Base-by-base conservation (phyloP, 169 alveolate species). In the Plasmodium vivax region DNA sequence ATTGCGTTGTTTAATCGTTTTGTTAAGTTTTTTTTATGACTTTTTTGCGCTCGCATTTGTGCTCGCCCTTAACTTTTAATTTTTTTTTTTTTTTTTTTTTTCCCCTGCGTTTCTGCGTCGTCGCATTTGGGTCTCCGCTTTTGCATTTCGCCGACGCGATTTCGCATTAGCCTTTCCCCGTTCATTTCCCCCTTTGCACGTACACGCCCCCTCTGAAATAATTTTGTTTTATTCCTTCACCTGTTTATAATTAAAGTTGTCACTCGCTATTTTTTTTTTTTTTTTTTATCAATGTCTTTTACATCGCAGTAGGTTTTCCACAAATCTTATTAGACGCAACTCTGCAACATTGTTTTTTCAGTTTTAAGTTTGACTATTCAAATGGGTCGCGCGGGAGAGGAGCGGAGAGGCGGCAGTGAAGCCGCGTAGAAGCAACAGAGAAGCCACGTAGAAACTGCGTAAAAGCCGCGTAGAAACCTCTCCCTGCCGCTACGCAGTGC, bases 321-420 rank as follows among this genome's bases (percentile, higher is more conserved):
- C 77, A 84, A n/a, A 38, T 84, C 77, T 84, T 72, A 84, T 68
- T 84, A 84, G 92, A 84, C 54, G 36, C 73, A 34, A 43, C 36
- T 27, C 16, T 83, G 41, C 58, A 83, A 83, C 88, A 54, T 71
- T 45, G 34, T 85, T 85, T 85, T 85, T 85, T 85, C 82, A 85
- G 93, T 85, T 85, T 85, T 75, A 85, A 85, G 83, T 74, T 54
- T 85, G 93, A 74, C 58, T 85, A 85, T 85, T 84, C 43, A 71
- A 71, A 84, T 83, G 41, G 14, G 23, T 32, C 23, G 32, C 71
- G 7, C 12, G 10, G 73, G 41, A 14, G 72, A 56, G 41, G 30
- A 32, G 43, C 7, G 68, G 0, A 1, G 62, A 58, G 2, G 72
- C n/a, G 14, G 34, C 3, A 45, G 72, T 6, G 72, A 38, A 30